Percentiles rank a stretch among this genome's conserved stretches.
Conservation (phyloP, 2,329 filamentous ascomycete genomes). For the Teratosphaeria epicoccoides region DNA sequence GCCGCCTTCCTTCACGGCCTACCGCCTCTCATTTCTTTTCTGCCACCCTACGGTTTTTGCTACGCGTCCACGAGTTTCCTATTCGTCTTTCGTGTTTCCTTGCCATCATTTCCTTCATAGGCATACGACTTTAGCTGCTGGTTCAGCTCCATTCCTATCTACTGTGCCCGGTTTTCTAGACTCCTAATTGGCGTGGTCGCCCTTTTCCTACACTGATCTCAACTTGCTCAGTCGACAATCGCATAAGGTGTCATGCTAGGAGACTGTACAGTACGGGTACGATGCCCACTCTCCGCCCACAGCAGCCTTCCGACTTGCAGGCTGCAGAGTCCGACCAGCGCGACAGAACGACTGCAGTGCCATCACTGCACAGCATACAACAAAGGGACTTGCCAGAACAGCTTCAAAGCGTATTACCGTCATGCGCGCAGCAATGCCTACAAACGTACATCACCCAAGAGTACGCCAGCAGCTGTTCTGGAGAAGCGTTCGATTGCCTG, state of each 20-base stretch:
- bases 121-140: conserved; percentile 15
- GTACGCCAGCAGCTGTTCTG: conserved; percentile 10
- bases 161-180: too few species aligned
- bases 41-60: neutral
- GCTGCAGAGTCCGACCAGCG: neutral
- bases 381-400: conserved; percentile 7
- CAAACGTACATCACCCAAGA: conserved; percentile 14
- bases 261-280: conserved; percentile 4
- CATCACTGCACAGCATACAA: neutral
- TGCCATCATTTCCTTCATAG: conserved; percentile 4
- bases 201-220: too few species aligned
- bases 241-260: conserved; percentile 5
- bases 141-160: conserved; percentile 11
- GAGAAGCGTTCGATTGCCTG: conserved; percentile 17
- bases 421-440: conserved; percentile 22
- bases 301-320: neutral
- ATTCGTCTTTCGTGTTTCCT: conserved; percentile 5
- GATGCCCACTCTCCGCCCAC: conserved; percentile 1
- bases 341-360: neutral
- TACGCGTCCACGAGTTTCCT: conserved; percentile 15
- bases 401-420: conserved; percentile 16
- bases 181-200: too few species aligned
- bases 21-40: neutral
- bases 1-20: neutral
- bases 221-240: neutral